Conservation (phyloP, 2,329 filamentous ascomycete genomes). For the Fusarium pininemorale region DNA sequence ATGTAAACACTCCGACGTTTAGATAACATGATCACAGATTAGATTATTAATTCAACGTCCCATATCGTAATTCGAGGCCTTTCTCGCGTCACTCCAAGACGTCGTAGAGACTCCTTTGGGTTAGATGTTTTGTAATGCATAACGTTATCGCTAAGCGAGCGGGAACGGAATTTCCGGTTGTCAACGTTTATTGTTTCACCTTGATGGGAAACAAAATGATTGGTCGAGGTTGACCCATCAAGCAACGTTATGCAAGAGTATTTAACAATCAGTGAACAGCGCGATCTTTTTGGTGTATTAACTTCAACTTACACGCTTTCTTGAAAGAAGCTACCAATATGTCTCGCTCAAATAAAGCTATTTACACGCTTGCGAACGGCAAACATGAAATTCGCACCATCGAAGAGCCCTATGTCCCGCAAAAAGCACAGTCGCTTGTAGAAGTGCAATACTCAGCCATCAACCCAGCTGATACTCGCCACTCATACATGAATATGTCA, state of each 20-base stretch:
- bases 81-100: background rate
- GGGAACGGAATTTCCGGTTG: background rate
- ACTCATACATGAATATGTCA: conserved; percentile 7
- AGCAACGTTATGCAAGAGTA: background rate
- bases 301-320: background rate
- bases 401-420: background rate
- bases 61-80: accelerated
- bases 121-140: background rate
- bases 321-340: background rate
- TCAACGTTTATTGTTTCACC: accelerated
- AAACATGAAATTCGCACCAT: background rate
- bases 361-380: background rate
- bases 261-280: accelerated
- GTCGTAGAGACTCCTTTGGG: accelerated
- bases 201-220: accelerated
- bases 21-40: accelerated
- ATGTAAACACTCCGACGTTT: background rate
- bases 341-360: conserved; percentile 6
- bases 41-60: background rate
- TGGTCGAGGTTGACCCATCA: accelerated
- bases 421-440: conserved; percentile 1
- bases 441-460: conserved; percentile 28
- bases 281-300: accelerated
- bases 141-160: background rate
- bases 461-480: conserved; percentile 25